Base-by-base conservation (phyloP, 805 yeast genomes). In the Kodamaea laetipori region DNA sequence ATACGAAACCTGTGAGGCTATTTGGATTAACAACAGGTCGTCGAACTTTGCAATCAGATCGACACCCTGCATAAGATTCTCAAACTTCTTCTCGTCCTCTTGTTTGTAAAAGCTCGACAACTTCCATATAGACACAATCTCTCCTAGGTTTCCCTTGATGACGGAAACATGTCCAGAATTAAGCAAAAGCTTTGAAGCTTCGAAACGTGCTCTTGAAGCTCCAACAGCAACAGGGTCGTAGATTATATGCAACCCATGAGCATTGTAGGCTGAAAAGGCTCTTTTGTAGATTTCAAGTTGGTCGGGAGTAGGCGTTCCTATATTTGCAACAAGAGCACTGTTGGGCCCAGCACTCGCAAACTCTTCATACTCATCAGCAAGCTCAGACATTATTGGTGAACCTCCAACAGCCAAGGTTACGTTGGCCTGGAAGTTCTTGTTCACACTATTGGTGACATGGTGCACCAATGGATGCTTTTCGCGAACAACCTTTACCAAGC, bases 181-280 rank as follows among this genome's bases (percentile, higher is more conserved):
- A 24, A 90, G 60, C 7, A 89, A 53, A 0, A 58, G 57, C 19
- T 67, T 59, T 40, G 81, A 76, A 12, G 80, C 67, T 3, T 62
- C 54, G 30, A 67, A 66, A 46, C 97, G 72, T 4, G 78, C 74
- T 3, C 56, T 44, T 0, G 96, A 74, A 0, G 97, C 96, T 19
- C 96, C 96, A 30, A 84, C 88, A 0, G 90, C 97, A n/a, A 90
- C 96, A 0, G 97, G 97, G 60, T 90, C 97, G 52, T 85, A 82
- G 0, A 90, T 78, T 24, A 90, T 75, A 3, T 87, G 90, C 35
- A 74, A 70, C 2, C 77, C 77, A 10, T 60, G 52, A 10, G 55
- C 57, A 56, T 84, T 84, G 58, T 90, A 88, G 0, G 74, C 77
- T 7, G 58, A 56, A 13, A 84, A 61, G 0, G 92, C 95, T 2